Evolutionary conservation across 352 stramenopile species (phyloP), one percentile per base, ranked within the genome.

Genomic region (Halophytophthora batemanensis): DNA sequence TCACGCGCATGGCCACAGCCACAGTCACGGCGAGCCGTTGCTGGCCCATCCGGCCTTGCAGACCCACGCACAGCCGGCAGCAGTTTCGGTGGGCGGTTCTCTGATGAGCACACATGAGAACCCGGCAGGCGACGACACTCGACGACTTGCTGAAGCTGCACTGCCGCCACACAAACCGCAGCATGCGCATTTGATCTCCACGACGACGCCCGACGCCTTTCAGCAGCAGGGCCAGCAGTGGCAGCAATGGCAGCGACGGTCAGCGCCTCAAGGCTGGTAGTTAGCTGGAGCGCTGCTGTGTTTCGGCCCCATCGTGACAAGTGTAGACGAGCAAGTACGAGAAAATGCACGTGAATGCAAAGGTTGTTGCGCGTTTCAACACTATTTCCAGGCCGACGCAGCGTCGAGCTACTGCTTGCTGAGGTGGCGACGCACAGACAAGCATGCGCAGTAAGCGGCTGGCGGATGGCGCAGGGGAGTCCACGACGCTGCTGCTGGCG

Each of bases 51-150:
- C 53, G 13, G 40, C 56, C 40, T 19, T 21, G 28, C 31, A 71
- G 7, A 46, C 53, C 25, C 53, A 77, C 33, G 19, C 49, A 2
- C 54, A 71, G 25, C 25, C 64, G 1, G 31, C 59, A n/a, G 25
- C 56, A 40, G n/a, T n/a, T n/a, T n/a, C n/a, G n/a, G 34, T 33
- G 43, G 17, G 53, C 45, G 23, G 8, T n/a, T 66, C 56, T 1
- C 52, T 52, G n/a, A 78, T 84, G 76, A 84, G 71, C 17, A 85
- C 74, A 18, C 69, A 80, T 42, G 74, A 87, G 49, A 87, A 87
- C 45, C 69, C 78, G 2, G 78, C 66, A 2, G 75, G 71, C n/a
- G 74, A 86, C 36, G 75, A 88, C 34, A 70, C 61, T 0, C 41
- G 50, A 17, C 61, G 43, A 17, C 18, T 58, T 15, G 14, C 41